Percentiles rank a stretch among this genome's conserved stretches.
Conservation (phyloP, 2,329 filamentous ascomycete species). For the Sporothrix sp. region DNA sequence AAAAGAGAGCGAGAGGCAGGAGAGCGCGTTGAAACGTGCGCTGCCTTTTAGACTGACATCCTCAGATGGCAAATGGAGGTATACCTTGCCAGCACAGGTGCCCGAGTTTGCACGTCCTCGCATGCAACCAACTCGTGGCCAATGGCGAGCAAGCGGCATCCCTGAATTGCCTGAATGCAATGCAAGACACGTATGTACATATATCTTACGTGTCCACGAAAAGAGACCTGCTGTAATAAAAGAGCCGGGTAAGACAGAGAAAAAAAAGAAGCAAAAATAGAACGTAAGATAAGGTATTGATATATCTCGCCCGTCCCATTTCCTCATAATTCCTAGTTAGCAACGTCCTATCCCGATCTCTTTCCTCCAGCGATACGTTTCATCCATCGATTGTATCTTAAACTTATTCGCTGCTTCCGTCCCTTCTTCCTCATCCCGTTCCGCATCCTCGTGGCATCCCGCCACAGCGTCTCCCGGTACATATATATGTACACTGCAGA, state of each 20-base stretch:
- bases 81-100: not conserved
- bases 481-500: too few relatives aligned
- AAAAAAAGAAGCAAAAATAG: not conserved
- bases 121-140: not conserved
- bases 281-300: not conserved
- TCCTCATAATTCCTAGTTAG: too few relatives aligned
- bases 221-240: not conserved
- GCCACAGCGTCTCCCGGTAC: not conserved
- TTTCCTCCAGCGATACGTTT: too few relatives aligned
- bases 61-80: too few relatives aligned
- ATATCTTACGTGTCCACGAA: too few relatives aligned
- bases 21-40: too few relatives aligned
- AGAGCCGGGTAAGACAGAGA: not conserved
- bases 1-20: too few relatives aligned
- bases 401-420: not conserved
- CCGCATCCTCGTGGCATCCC: constrained; percentile 2
- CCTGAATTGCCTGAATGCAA: constrained; percentile 5
- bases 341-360: too few relatives aligned
- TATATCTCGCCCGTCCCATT: not conserved
- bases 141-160: not conserved
- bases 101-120: not conserved
- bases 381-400: too few relatives aligned
- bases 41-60: too few relatives aligned
- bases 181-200: too few relatives aligned
- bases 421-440: not conserved